Base-by-base conservation (phyloP, 1,139 yeast genomes). In the Ashbya aceris region DNA sequence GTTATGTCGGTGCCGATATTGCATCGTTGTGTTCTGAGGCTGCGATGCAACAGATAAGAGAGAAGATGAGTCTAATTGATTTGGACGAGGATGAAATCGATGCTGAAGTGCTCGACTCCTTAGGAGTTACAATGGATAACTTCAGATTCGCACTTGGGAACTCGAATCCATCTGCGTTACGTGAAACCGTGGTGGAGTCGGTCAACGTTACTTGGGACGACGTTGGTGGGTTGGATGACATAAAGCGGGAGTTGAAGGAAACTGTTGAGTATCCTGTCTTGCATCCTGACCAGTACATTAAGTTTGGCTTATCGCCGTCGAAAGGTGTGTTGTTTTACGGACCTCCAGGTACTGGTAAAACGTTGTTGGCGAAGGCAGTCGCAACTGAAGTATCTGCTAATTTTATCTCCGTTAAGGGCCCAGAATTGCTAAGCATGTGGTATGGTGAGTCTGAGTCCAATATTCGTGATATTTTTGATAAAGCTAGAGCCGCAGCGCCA, bases 341-440 rank as follows among this genome's bases (percentile, higher is more conserved):
- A 56, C 98, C 98, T 44, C 98, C 98, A 48, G 98, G 98, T 81
- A 89, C 97, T 51, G 98, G 98, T 85, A 89, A 89, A 69, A 89
- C 98, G 6, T 73, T 91, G 60, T 75, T 91, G 56, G 98, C 98
- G 37, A 91, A 91, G 68, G 98, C 98, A 39, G 96, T 91, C 54
- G 97, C 98, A 39, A 89, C 96, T 43, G 97, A 91, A 66, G 96
- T 87, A 33, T 83, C 95, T 44, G 97, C 97, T 36, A 91, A 89
- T 66, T 91, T 91, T 68, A 89, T 91, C 52, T 83, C 95, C 39
- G 96, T 91, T 47, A 89, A 89, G 69, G 97, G 97, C 55, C 97
- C 98, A 31, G 97, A 91, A 68, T 76, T 89, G 61, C 76, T 91
- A 61, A 84, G 95, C 69, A 91, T 89, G 97, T 91, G 96, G 95